phyloP scores from a whole-genome alignment of 495 filamentous ascomycete species.

The Penicillium cataractarum region DNA sequence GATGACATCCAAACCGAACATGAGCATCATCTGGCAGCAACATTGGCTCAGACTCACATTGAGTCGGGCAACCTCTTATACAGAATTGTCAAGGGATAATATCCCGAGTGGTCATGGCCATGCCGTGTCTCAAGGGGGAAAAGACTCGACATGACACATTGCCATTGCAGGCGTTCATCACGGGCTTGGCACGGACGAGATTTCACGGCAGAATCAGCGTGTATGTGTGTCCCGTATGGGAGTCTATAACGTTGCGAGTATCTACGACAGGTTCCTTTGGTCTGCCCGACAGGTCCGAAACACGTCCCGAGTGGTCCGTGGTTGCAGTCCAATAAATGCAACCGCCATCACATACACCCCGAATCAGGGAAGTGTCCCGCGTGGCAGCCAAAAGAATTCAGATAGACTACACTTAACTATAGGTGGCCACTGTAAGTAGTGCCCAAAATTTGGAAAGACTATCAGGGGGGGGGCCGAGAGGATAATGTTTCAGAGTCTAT shows the following conservation, averaged over 20 bases:
- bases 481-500: slow-evolving; percentile 6
- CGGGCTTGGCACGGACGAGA: slow-evolving; percentile 5
- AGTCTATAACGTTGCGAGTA: not conserved
- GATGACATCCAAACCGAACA: not conserved
- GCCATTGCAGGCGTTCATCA: slow-evolving; percentile 10
- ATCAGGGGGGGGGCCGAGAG: not conserved
- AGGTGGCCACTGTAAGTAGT: no score
- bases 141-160: slow-evolving; percentile 1
- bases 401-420: no score
- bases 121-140: not conserved
- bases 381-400: not conserved
- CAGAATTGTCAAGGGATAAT: not conserved
- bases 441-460: no score
- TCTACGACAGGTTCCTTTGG: not conserved
- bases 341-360: slow-evolving; percentile 9
- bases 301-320: slow-evolving; percentile 13
- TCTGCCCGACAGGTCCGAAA: slow-evolving; percentile 13
- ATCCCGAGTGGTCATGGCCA: not conserved
- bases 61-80: not conserved
- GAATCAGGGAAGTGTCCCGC: slow-evolving; percentile 6
- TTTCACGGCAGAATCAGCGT: slow-evolving; percentile 1
- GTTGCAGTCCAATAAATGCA: slow-evolving; percentile 18
- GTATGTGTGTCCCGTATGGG: not conserved
- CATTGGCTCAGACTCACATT: not conserved
- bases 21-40: not conserved